Percentiles rank a stretch among this genome's conserved stretches.
Conservation (phyloP, 139 green algal species). For the Asterochloris sp. region DNA sequence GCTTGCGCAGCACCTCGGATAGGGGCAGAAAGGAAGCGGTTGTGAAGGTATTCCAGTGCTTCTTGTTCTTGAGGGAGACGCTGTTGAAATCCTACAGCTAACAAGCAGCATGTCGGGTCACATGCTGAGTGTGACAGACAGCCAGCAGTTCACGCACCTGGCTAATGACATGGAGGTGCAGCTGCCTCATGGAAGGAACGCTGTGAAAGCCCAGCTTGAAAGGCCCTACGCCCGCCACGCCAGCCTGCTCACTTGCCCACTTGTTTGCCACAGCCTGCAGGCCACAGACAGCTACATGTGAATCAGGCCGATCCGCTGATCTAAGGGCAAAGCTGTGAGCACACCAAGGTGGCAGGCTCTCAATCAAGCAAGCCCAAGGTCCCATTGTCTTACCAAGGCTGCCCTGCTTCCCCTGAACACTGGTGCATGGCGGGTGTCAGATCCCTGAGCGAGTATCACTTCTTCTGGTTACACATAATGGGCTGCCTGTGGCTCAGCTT, state of each 20-base stretch:
- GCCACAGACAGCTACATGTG: neutral
- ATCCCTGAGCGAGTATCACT: no score
- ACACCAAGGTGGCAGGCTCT: no score
- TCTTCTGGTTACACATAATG: no score
- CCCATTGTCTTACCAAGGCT: no score
- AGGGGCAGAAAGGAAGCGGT: constrained; percentile 73
- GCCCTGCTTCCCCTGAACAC: no score
- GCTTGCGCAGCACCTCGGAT: constrained; percentile 25
- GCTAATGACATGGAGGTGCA: constrained; percentile 86
- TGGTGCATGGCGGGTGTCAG: no score
- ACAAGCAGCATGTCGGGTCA: neutral
- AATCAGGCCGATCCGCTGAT: no score
- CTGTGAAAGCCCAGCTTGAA: constrained; percentile 79
- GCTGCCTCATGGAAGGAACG: constrained; percentile 74
- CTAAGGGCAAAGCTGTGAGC: no score
- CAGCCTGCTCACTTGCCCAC: neutral
- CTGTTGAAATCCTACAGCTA: constrained; percentile 48
- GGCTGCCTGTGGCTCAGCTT: neutral
- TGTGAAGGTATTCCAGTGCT: constrained; percentile 84
- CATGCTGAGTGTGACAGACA: neutral
- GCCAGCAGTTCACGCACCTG: constrained; percentile 20
- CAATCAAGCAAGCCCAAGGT: no score
- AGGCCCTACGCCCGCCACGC: neutral
- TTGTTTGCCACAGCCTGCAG: neutral
- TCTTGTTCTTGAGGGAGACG: constrained; percentile 71